Percentiles rank a stretch among this genome's conserved stretches.
Evolutionary conservation across 2,329 filamentous ascomycete species (phyloP).

Genomic region (Stagonosporopsis chrysanthemi): DNA sequence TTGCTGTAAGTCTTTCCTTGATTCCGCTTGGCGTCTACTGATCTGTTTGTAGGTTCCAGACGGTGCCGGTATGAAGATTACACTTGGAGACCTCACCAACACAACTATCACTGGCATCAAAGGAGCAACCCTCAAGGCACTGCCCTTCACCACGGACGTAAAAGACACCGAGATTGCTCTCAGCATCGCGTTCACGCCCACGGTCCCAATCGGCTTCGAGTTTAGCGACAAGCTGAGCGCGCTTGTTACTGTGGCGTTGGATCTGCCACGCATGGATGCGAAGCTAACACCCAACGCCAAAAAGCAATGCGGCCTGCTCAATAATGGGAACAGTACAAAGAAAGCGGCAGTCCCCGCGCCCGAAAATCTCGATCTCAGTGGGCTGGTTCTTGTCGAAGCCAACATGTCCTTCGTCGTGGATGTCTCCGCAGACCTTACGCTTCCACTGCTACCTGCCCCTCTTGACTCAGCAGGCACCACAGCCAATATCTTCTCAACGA

Average conservation of each 20-base stretch:
- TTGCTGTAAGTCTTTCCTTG: conserved; percentile 36
- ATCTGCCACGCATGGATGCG: conserved; percentile 43
- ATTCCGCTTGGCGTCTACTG: background rate
- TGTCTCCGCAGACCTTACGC: conserved; percentile 27
- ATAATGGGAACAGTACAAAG: background rate
- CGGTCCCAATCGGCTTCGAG: conserved; percentile 47
- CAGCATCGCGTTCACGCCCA: conserved; percentile 41
- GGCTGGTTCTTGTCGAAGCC: conserved; percentile 36
- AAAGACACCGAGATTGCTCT: conserved; percentile 39
- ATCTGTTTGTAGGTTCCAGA: conserved; percentile 35
- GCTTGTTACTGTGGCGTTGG: conserved; percentile 39
- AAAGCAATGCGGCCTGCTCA: conserved; percentile 29
- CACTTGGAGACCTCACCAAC: conserved; percentile 33
- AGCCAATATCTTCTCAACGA: conserved; percentile 32
- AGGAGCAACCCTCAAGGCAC: conserved; percentile 36
- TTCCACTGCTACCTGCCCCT: conserved; percentile 31
- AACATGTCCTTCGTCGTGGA: conserved; percentile 34
- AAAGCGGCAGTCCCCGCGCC: background rate
- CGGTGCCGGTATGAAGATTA: conserved; percentile 39
- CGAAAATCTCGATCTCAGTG: conserved; percentile 15
- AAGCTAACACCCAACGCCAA: conserved; percentile 34
- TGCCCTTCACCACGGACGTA: conserved; percentile 44
- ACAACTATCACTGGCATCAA: conserved; percentile 32
- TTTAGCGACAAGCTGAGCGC: conserved; percentile 40
- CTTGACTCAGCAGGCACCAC: conserved; percentile 22